Conservation (phyloP, 768 basidiomycete species). For the Lactarius deliciosus region DNA sequence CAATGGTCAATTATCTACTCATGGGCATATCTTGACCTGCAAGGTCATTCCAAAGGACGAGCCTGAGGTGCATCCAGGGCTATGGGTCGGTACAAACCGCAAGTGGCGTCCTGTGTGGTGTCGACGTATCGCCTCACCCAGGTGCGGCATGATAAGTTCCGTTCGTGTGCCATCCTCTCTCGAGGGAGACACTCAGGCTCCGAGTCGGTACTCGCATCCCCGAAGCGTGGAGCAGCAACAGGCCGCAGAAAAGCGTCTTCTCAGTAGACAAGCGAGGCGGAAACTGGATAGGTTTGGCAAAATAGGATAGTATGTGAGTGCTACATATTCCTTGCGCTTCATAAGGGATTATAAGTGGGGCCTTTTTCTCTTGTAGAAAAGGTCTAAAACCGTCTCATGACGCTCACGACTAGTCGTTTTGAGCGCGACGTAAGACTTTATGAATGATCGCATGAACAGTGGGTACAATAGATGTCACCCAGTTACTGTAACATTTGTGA, state of each 20-base stretch:
- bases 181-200: neutral
- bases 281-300: slow-evolving; percentile 76
- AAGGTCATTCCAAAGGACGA: slow-evolving; percentile 83
- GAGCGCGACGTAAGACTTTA: neutral
- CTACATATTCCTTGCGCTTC: neutral
- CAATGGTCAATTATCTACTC: slow-evolving; percentile 98
- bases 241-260: slow-evolving; percentile 62
- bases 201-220: slow-evolving; percentile 43
- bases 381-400: slow-evolving; percentile 32
- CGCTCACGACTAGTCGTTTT: neutral
- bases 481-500: neutral
- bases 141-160: slow-evolving; percentile 80
- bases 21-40: slow-evolving; percentile 90
- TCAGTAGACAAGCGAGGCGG: slow-evolving; percentile 73
- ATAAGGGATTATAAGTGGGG: neutral
- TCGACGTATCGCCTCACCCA: slow-evolving; percentile 72
- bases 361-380: slow-evolving; percentile 38
- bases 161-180: slow-evolving; percentile 7
- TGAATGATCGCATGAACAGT: neutral
- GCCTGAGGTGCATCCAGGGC: slow-evolving; percentile 76
- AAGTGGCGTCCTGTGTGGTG: slow-evolving; percentile 81
- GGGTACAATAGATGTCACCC: neutral
- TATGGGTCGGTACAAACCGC: slow-evolving; percentile 97
- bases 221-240: slow-evolving; percentile 71
- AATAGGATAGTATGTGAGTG: slow-evolving; percentile 74